A percentile compares a stretch with the other conserved stretches of the same genome.
These are phyloP conservation scores for Tetrahymena malaccensis DNA, from an alignment of 73 alveolate genomes.

Conservation along the genomic window DNA sequence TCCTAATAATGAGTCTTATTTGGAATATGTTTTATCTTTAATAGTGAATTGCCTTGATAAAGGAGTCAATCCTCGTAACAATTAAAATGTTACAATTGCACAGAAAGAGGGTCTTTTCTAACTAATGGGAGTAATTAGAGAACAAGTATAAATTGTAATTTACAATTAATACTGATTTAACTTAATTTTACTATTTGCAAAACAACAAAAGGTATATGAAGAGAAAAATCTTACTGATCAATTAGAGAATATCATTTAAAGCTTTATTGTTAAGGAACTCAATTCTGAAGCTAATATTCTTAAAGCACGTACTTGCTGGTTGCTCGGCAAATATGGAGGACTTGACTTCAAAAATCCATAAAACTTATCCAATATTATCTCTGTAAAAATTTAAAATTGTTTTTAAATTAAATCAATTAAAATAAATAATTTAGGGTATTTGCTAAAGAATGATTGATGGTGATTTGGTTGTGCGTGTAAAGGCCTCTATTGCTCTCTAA, in stretches of 20 bases:
- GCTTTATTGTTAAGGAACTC: not conserved
- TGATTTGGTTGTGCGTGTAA: slow-evolving; percentile 68
- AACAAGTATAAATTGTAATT: not conserved
- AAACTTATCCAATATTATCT: slow-evolving; percentile 65
- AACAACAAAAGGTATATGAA: not conserved
- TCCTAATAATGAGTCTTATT: slow-evolving; percentile 4
- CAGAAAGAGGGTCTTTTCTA: not conserved
- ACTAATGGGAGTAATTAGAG: not conserved
- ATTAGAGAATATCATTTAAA: not conserved
- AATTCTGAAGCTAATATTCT: not conserved
- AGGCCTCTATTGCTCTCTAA: slow-evolving; percentile 60
- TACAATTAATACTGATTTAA: not conserved
- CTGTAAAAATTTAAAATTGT: slow-evolving; percentile 53
- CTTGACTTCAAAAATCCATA: slow-evolving; percentile 38
- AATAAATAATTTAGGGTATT: slow-evolving; percentile 17
- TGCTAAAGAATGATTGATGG: slow-evolving; percentile 40
- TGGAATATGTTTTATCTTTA: not conserved
- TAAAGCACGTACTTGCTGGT: not conserved
- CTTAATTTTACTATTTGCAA: not conserved
- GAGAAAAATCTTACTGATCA: not conserved
- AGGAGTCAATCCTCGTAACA: slow-evolving; percentile 17
- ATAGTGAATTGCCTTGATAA: not conserved
- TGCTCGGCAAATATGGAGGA: not conserved
- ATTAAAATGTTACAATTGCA: not conserved
- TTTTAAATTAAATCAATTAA: not conserved